phyloP scores from a whole-genome alignment of 306 rosid genomes.

The Pyrus bretschneideri region DNA sequence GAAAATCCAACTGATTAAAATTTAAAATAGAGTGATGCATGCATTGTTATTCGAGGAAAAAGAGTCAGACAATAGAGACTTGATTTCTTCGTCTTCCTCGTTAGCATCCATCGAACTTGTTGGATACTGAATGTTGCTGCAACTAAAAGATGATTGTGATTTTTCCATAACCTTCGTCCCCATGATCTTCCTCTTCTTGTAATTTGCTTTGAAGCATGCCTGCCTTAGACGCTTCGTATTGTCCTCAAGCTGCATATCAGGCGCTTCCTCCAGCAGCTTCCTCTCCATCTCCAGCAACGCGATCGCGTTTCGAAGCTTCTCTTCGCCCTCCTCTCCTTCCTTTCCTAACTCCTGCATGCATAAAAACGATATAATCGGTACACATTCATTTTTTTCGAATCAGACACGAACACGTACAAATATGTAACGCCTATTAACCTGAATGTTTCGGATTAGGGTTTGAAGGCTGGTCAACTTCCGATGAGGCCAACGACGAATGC shows the following conservation, averaged over 20 bases:
- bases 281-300: conserved; percentile 59
- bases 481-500: conserved; percentile 87
- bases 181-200: conserved; percentile 67
- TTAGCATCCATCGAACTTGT: not conserved
- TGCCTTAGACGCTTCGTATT: conserved; percentile 73
- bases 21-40: not conserved
- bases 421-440: conserved; percentile 21
- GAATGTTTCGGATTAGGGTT: conserved; percentile 58
- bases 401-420: not conserved
- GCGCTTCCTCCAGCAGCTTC: conserved; percentile 68
- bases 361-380: not conserved
- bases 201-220: conserved; percentile 82
- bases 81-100: conserved; percentile 28
- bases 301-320: conserved; percentile 41
- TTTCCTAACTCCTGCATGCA: conserved; percentile 44
- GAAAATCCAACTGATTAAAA: not conserved
- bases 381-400: not conserved
- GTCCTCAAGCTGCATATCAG: conserved; percentile 55
- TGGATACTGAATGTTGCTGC: not conserved
- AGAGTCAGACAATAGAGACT: conserved; percentile 22
- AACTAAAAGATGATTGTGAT: not conserved
- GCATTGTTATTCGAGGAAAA: conserved; percentile 10
- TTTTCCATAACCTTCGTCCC: not conserved
- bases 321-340: conserved; percentile 31
- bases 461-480: conserved; percentile 78